Conservation (phyloP, 352 stramenopile genomes). For the Globisporangium rhizosaccharum region DNA sequence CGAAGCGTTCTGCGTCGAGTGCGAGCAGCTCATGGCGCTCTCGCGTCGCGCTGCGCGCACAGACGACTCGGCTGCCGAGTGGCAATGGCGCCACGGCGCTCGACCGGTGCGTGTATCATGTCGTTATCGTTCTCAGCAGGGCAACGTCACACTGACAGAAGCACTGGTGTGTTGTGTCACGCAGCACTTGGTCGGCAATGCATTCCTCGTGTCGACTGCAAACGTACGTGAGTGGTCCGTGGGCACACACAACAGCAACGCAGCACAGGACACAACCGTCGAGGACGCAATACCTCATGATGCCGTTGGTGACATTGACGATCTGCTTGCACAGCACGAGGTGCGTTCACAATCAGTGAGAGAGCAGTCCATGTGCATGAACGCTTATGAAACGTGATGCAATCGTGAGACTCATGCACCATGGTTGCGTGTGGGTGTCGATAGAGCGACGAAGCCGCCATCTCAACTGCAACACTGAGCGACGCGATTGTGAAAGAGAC, state of each 20-base stretch:
- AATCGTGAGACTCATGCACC: neutral
- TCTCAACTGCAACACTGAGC: neutral
- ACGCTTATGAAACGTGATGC: neutral
- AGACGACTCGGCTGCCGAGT: conserved; percentile 19
- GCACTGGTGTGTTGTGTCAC: neutral
- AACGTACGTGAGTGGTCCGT: conserved; percentile 19
- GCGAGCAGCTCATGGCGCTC: conserved; percentile 28
- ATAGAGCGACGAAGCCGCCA: conserved; percentile 8
- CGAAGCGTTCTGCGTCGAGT: conserved; percentile 43
- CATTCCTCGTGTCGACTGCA: conserved; percentile 55
- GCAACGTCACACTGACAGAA: too few relatives aligned
- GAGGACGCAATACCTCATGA: neutral
- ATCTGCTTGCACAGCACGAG: conserved; percentile 9
- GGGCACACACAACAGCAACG: conserved; percentile 11
- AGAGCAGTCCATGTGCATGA: neutral
- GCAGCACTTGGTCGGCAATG: conserved; percentile 56
- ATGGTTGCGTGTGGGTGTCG: neutral
- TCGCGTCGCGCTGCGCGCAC: conserved; percentile 26
- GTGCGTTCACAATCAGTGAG: conserved; percentile 1
- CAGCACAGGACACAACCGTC: neutral
- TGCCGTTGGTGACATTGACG: conserved; percentile 4
- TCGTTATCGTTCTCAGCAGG: neutral
- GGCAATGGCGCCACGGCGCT: conserved; percentile 56
- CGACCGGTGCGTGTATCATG: conserved; percentile 25
- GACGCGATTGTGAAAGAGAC: neutral